Conservation (phyloP, 768 basidiomycete genomes). For the Hygrophoropsis aurantiaca region DNA sequence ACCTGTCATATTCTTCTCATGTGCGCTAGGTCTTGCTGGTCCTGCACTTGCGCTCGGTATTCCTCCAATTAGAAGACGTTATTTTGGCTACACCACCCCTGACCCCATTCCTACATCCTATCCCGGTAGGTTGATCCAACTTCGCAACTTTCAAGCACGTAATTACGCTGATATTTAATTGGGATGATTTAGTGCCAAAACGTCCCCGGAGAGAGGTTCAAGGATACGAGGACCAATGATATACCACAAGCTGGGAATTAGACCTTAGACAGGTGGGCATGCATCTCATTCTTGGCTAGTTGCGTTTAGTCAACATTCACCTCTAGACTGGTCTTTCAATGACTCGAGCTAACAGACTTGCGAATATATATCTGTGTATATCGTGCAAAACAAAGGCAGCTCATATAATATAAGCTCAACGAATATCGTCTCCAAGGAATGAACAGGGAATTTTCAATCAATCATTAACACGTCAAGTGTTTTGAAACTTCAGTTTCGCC, state of each 20-base stretch:
- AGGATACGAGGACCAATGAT: conserved; percentile 71
- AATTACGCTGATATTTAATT: conserved; percentile 1
- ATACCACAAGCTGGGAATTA: not conserved
- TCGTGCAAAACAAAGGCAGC: too few species aligned
- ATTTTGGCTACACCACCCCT: conserved; percentile 69
- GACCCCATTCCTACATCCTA: conserved; percentile 76
- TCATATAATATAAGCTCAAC: too few species aligned
- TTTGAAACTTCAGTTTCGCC: too few species aligned
- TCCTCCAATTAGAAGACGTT: conserved; percentile 72
- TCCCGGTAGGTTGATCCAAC: conserved; percentile 56
- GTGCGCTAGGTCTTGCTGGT: conserved; percentile 70
- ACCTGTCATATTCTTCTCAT: conserved; percentile 88
- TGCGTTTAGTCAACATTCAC: not conserved
- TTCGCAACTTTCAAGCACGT: not conserved
- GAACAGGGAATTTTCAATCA: too few species aligned
- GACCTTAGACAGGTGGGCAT: conserved; percentile 8
- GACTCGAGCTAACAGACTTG: too few species aligned
- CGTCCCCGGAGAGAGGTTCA: conserved; percentile 65
- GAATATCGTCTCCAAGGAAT: too few species aligned
- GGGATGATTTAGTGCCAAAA: conserved; percentile 55
- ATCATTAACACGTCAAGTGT: too few species aligned
- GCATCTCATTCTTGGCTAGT: not conserved
- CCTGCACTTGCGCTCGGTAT: conserved; percentile 71
- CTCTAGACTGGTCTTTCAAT: too few species aligned
- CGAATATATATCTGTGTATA: too few species aligned